phyloP scores from a whole-genome alignment of 306 rosid species.

The Corylus avellana region DNA sequence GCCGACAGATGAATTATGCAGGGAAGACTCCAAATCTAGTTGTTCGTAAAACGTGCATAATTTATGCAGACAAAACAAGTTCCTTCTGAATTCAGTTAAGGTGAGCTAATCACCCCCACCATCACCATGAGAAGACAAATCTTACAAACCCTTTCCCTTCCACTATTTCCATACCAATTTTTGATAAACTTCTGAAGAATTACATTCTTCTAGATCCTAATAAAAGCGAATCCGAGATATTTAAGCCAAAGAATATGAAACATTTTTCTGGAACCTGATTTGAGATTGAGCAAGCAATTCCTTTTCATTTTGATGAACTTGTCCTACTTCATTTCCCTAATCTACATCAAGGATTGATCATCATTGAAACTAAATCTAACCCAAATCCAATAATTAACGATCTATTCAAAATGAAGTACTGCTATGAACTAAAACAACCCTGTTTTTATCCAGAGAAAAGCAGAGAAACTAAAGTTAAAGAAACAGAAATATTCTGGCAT shows the following conservation, averaged over 20 bases:
- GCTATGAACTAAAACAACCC: background rate
- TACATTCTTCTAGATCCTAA: too few relatives aligned
- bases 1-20: background rate
- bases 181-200: background rate
- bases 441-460: constrained; percentile 19
- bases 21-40: constrained; percentile 5
- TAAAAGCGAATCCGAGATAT: background rate
- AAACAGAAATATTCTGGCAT: background rate
- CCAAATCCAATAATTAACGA: constrained; percentile 14
- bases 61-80: background rate
- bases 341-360: background rate
- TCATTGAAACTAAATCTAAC: background rate
- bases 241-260: background rate
- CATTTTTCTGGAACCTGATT: background rate
- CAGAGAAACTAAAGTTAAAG: background rate
- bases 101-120: background rate
- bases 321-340: background rate
- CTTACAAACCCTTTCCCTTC: background rate
- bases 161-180: background rate
- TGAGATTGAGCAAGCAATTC: background rate
- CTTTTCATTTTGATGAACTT: background rate
- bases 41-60: background rate
- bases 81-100: background rate
- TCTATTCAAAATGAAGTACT: constrained; percentile 23
- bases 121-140: background rate